Percentiles rank a stretch among this genome's conserved stretches.
Conservation (phyloP, 2,329 filamentous ascomycete species). For the Cercospora sp. region DNA sequence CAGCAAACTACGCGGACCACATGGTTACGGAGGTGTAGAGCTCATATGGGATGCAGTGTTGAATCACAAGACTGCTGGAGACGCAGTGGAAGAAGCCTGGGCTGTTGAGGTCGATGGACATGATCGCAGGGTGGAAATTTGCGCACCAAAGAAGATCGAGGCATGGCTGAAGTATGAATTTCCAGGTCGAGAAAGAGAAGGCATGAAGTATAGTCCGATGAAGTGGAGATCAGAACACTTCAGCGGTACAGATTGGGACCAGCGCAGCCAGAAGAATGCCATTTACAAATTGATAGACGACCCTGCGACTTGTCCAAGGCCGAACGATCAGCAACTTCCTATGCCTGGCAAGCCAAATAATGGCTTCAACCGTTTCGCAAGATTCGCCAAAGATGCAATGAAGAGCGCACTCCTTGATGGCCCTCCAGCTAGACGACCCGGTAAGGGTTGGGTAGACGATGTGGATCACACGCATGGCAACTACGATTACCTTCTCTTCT, state of each 20-base stretch:
- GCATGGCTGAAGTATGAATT: slow-evolving; percentile 70
- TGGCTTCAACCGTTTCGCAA: slow-evolving; percentile 29
- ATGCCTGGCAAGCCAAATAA: slow-evolving; percentile 16
- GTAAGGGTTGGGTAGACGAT: slow-evolving; percentile 63
- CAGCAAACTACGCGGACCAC: slow-evolving; percentile 38
- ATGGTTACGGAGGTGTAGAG: slow-evolving; percentile 49
- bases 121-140: slow-evolving; percentile 58
- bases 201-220: slow-evolving; percentile 59
- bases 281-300: slow-evolving; percentile 64
- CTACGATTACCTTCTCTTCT: slow-evolving; percentile 69
- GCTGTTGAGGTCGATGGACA: slow-evolving; percentile 62
- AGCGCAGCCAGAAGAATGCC: slow-evolving; percentile 56
- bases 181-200: slow-evolving; percentile 51
- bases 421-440: slow-evolving; percentile 33
- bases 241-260: slow-evolving; percentile 66
- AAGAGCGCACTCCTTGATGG: slow-evolving; percentile 12
- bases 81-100: slow-evolving; percentile 62
- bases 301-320: slow-evolving; percentile 34
- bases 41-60: slow-evolving; percentile 70
- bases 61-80: slow-evolving; percentile 71
- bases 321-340: slow-evolving; percentile 26
- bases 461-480: slow-evolving; percentile 68
- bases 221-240: slow-evolving; percentile 70
- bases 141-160: slow-evolving; percentile 61
- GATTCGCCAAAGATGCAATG: slow-evolving; percentile 28